Conservation (phyloP, 306 rosid species). For the Ochetophila trinervis region DNA sequence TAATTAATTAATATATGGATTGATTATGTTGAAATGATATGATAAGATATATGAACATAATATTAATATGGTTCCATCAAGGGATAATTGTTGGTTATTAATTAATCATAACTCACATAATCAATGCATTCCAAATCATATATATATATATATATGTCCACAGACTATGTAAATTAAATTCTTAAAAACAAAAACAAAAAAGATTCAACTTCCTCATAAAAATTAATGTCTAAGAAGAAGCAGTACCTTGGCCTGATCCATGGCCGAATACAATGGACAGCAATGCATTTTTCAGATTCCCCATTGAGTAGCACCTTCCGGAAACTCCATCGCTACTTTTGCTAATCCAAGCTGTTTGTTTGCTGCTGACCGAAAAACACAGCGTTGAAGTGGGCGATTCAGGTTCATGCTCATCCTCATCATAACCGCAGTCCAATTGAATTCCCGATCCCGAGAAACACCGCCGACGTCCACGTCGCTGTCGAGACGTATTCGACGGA, state of each 20-base stretch:
- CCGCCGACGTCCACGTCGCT: neutral
- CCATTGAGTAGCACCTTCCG: constrained; percentile 12
- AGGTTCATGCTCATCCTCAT: neutral
- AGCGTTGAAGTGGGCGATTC: constrained; percentile 28
- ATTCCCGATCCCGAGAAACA: neutral
- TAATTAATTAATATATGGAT: too few species aligned
- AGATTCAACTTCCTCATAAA: neutral
- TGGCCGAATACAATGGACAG: constrained; percentile 15
- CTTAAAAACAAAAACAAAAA: neutral
- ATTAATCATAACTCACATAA: neutral
- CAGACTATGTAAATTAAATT: too few species aligned
- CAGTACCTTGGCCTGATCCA: constrained; percentile 1
- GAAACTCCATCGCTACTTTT: neutral
- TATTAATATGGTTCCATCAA: neutral
- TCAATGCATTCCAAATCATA: neutral
- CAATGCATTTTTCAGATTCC: constrained; percentile 18
- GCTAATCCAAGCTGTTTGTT: neutral
- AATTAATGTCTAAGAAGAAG: neutral
- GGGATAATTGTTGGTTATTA: neutral
- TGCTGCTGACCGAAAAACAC: constrained; percentile 25
- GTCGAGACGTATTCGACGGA: neutral
- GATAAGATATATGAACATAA: too few species aligned
- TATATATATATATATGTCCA: neutral
- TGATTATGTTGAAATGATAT: too few species aligned
- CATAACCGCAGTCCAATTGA: neutral